These are phyloP conservation scores for Babesia sp. DNA, from an alignment of 169 alveolate genomes.

Conservation along the genomic window DNA sequence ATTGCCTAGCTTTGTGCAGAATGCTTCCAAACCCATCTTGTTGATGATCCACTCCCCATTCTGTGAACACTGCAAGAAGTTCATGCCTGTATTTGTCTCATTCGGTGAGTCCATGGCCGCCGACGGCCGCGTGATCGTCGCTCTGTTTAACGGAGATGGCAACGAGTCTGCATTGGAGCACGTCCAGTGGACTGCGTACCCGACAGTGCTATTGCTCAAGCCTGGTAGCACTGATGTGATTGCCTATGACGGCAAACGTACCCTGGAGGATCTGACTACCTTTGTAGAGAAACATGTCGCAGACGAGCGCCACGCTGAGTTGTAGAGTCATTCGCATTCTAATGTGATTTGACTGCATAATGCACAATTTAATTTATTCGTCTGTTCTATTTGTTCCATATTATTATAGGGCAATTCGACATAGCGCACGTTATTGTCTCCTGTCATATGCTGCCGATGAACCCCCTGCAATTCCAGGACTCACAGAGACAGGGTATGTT, in stretches of 20 bases:
- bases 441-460: constrained; percentile 61
- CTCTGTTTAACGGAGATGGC: constrained; percentile 75
- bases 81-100: constrained; percentile 72
- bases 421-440: background rate
- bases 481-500: constrained; percentile 74
- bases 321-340: constrained; percentile 5
- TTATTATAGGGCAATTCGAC: background rate
- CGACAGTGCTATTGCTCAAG: constrained; percentile 73
- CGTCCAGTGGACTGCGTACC: constrained; percentile 78
- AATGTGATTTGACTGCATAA: background rate
- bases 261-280: constrained; percentile 69
- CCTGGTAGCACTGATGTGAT: constrained; percentile 71
- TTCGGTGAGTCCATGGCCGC: constrained; percentile 68
- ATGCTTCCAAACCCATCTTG: constrained; percentile 67
- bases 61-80: constrained; percentile 80
- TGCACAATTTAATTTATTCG: background rate
- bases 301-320: constrained; percentile 39
- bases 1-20: constrained; percentile 61
- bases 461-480: constrained; percentile 72
- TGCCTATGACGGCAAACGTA: constrained; percentile 75
- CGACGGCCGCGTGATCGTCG: constrained; percentile 70
- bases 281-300: constrained; percentile 65
- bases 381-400: background rate
- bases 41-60: constrained; percentile 77
- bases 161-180: constrained; percentile 76